Percentiles rank a stretch among this genome's conserved stretches.
Evolutionary conservation across 495 filamentous ascomycete genomes (phyloP).

Genomic region (Aspergillus homomorphus): DNA sequence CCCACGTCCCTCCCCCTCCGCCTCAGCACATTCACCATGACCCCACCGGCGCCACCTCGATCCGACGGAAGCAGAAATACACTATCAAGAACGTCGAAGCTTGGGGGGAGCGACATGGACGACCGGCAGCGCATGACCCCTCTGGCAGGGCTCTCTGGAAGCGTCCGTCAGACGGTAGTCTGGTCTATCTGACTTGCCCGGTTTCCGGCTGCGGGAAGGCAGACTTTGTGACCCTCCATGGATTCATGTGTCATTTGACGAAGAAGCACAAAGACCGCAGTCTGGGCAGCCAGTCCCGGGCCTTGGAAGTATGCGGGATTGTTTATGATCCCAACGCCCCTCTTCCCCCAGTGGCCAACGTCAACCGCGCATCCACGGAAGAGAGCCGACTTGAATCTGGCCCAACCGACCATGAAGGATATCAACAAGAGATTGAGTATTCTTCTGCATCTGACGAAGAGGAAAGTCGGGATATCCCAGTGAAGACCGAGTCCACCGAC

Average conservation of each 20-base stretch:
- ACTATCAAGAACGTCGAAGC: conserved; percentile 52
- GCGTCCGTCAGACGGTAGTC: conserved; percentile 44
- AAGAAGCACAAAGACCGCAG: conserved; percentile 52
- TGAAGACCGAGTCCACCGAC: conserved; percentile 34
- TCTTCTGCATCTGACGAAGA: conserved; percentile 40
- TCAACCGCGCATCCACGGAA: conserved; percentile 40
- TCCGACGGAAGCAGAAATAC: conserved; percentile 49
- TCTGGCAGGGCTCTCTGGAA: conserved; percentile 46
- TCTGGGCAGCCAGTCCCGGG: conserved; percentile 45
- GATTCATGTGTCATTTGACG: conserved; percentile 50
- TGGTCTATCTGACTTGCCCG: conserved; percentile 48
- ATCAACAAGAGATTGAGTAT: conserved; percentile 33
- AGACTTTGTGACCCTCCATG: conserved; percentile 47
- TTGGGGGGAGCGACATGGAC: conserved; percentile 48
- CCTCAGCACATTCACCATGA: conserved; percentile 34
- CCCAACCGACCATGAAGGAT: conserved; percentile 32
- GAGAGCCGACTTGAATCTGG: conserved; percentile 33
- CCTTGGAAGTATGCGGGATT: conserved; percentile 45
- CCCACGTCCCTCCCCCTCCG: conserved; percentile 15
- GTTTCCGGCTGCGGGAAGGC: conserved; percentile 44
- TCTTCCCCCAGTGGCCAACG: conserved; percentile 35
- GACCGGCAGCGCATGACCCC: conserved; percentile 45
- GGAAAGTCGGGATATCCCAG: conserved; percentile 22
- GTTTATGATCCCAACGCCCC: conserved; percentile 45
- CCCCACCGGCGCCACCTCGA: conserved; percentile 27